Evolutionary conservation across 257 asterid genomes (phyloP), one percentile per base, ranked within the genome.

Genomic region (Paulownia fortunei): DNA sequence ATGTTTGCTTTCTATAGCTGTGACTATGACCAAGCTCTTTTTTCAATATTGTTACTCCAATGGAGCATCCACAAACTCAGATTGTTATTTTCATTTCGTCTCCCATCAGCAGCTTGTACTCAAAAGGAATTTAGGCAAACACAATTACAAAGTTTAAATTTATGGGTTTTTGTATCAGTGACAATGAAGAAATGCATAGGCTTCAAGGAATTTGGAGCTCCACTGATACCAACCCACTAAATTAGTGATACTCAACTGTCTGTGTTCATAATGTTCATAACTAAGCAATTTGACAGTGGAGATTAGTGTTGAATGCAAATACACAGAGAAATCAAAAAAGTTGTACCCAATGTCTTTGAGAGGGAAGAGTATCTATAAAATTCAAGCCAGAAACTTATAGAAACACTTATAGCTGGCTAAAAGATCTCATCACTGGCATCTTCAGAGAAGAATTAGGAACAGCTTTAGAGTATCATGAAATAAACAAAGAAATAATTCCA

Each of bases 391-490:
- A 62, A 49, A 16, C 19, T 73, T 19, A 56, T 23, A 7, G 41
- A 49, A 54, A 69, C 21, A 41, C 24, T 30, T 30, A 74, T 30
- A 32, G 51, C 80, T 27, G 27, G 39, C 52, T 60, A 41, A 36
- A 42, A 13, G 61, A 56, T 56, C 26, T 52, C 42, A 72, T 74
- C 16, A 58, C 52, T 21, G 56, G 21, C 72, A 72, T 15, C 21
- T 11, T 19, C 47, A 54, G 34, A 41, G 13, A 58, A 80, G 58
- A 73, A 10, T 9, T 52, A 30, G 70, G 56, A 67, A 60, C 72
- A 23, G 54, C 32, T 52, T 18, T 9, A 54, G 34, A 46, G 4
- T n/a, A 27, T 64, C 72, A 68, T 69, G 37, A 74, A 49, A 27
- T 23, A 55, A 79, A 76, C 12, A 75, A 39, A 34, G 7, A 76